Evolutionary conservation across 345 rosid genomes (phyloP).

Genomic region (Tarenaya hassleriana): DNA sequence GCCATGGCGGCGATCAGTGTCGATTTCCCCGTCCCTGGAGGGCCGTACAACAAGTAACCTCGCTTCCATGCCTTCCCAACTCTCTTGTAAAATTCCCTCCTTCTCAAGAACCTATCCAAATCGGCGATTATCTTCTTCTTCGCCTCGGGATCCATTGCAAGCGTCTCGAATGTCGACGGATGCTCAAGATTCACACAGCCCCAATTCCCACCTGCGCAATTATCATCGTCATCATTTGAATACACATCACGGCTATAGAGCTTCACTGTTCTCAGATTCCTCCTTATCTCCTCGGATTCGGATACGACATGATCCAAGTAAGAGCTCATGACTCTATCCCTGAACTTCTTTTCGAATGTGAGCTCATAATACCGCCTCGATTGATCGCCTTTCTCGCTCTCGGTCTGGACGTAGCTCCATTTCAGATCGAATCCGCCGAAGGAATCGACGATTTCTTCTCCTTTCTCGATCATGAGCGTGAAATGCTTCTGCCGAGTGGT

Average conservation of each 20-base stretch:
- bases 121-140: constrained; percentile 41
- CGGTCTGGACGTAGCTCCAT: constrained; percentile 28
- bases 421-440: constrained; percentile 25
- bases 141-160: constrained; percentile 37
- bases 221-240: constrained; percentile 21
- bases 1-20: constrained; percentile 62
- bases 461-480: constrained; percentile 29
- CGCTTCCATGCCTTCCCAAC: constrained; percentile 61
- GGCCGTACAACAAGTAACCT: constrained; percentile 49
- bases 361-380: constrained; percentile 35
- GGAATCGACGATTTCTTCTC: constrained; percentile 32
- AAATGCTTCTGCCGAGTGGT: constrained; percentile 26
- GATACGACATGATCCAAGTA: constrained; percentile 31
- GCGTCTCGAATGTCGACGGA: constrained; percentile 42
- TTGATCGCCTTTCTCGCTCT: constrained; percentile 2
- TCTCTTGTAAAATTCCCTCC: constrained; percentile 43
- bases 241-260: constrained; percentile 31
- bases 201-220: constrained; percentile 27
- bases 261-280: constrained; percentile 33
- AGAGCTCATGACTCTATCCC: constrained; percentile 21
- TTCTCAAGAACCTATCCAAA: constrained; percentile 40
- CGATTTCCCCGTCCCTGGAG: constrained; percentile 60
- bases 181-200: constrained; percentile 44
- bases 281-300: constrained; percentile 30
- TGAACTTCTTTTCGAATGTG: constrained; percentile 34